Evolutionary conservation across 495 filamentous ascomycete species (phyloP).

Genomic region (Penicillium pancosmium): DNA sequence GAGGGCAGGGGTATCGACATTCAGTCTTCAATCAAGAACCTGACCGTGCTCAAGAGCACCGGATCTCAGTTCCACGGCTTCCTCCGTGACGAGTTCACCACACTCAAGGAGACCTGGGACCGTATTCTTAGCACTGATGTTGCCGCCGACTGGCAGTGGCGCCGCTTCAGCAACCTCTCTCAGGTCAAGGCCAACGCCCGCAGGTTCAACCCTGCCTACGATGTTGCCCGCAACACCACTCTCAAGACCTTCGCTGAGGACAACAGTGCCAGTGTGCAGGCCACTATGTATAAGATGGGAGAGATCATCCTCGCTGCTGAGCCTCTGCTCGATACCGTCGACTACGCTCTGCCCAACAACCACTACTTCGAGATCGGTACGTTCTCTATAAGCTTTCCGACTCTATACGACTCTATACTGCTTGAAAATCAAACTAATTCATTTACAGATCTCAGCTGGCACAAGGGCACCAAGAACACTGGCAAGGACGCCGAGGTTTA

Average conservation of each 20-base stretch:
- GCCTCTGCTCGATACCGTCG: constrained; percentile 69
- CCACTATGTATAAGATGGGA: constrained; percentile 98
- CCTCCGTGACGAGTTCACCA: constrained; percentile 89
- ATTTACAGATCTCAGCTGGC: constrained; percentile 83
- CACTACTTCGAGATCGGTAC: constrained; percentile 97
- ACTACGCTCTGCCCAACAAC: constrained; percentile 92
- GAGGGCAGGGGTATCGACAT: constrained; percentile 70
- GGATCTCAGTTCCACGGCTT: constrained; percentile 96
- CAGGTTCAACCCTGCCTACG: constrained; percentile 78
- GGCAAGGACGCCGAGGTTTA: constrained; percentile 96
- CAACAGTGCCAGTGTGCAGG: constrained; percentile 88
- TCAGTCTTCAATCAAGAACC: constrained; percentile 68
- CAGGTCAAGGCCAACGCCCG: constrained; percentile 66
- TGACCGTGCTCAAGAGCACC: constrained; percentile 96
- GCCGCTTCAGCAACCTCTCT: constrained; percentile 62
- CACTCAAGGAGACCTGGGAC: constrained; percentile 86
- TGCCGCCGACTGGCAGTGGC: constrained; percentile 84
- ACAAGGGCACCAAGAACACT: constrained; percentile 95
- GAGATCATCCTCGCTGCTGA: constrained; percentile 80
- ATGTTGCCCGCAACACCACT: constrained; percentile 75
- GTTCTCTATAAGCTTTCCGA: constrained; percentile 10
- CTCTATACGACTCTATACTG: not conserved
- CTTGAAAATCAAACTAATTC: constrained; percentile 20
- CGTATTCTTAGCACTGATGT: constrained; percentile 94
- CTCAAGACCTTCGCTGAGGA: constrained; percentile 92